Evolutionary conservation across 2,329 filamentous ascomycete species (phyloP), one percentile per base, ranked within the genome.

Genomic region (Bipolaris oryzae): DNA sequence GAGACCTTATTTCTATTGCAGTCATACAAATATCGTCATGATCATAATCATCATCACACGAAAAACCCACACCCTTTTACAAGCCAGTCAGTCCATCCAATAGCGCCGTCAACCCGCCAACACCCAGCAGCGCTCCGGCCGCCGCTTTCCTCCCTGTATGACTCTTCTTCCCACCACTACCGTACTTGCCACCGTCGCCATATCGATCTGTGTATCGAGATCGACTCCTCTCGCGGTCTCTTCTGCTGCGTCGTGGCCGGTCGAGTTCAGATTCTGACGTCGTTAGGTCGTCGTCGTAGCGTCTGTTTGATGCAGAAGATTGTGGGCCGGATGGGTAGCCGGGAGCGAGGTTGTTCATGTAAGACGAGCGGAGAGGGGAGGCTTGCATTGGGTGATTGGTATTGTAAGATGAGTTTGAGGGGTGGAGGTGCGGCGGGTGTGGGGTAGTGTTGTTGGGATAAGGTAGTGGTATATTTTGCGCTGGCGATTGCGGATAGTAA

Each of bases 91-190:
- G 59, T 20, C 72, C 72, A 67, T 77, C 74, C 61, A 77, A 57
- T 50, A 77, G 55, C 16, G 73, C 73, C 34, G 74, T 74, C 62
- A 76, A 59, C n/a, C 74, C 74, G 6, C 73, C 74, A 46, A 76
- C 72, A 10, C 71, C 73, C 55, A 74, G 68, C 58, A 77, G 50
- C 15, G 73, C 72, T 15, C 72, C 71, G 23, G 73, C 66, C 16
- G 72, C 65, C 10, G 73, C 67, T 31, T 66, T 69, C 21, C 61
- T 67, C 53, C 69, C 68, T 16, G 62, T 63, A 25, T 66, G 44
- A 47, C 63, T 70, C 62, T 60, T 72, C 49, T 28, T 64, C 5
- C 28, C 28, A 31, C 10, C 28, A 31, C 10, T 13, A 48, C 33
- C 45, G 16, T 47, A n/a, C 53, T 49, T 60, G 38, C 9, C 5